A percentile compares a stretch with the other conserved stretches of the same genome.
Evolutionary conservation across 768 basidiomycete genomes (phyloP).

Genomic region (Amanita jacksonii): DNA sequence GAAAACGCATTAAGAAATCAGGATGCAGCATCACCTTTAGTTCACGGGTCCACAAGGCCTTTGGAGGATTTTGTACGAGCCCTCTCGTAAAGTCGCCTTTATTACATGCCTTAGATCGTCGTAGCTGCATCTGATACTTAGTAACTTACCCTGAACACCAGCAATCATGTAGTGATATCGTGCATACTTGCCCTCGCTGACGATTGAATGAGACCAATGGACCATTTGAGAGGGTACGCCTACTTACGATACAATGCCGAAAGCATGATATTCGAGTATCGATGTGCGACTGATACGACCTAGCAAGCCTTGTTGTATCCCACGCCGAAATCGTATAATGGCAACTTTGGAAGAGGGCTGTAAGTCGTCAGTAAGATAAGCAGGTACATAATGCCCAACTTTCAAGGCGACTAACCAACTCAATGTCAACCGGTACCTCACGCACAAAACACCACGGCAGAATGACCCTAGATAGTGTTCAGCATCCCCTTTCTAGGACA

Average conservation of each 20-base stretch:
- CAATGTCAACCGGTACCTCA: conserved; percentile 64
- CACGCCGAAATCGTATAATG: conserved; percentile 68
- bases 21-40: conserved; percentile 43
- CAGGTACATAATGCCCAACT: neutral
- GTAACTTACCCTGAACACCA: conserved; percentile 50
- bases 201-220: conserved; percentile 4
- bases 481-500: neutral
- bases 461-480: conserved; percentile 36
- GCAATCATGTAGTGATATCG: conserved; percentile 77
- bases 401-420: conserved; percentile 41
- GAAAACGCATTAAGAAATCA: neutral
- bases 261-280: conserved; percentile 77
- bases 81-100: conserved; percentile 66
- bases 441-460: conserved; percentile 72
- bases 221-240: neutral
- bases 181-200: conserved; percentile 61
- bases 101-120: conserved; percentile 4
- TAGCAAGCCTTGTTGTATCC: conserved; percentile 78
- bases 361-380: conserved; percentile 6
- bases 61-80: conserved; percentile 62
- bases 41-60: conserved; percentile 68
- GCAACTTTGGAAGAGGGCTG: conserved; percentile 77
- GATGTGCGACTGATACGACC: conserved; percentile 64
- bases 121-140: neutral
- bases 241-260: conserved; percentile 65